Conservation (phyloP, 441 rosid genomes). For the Populus hybrid region DNA sequence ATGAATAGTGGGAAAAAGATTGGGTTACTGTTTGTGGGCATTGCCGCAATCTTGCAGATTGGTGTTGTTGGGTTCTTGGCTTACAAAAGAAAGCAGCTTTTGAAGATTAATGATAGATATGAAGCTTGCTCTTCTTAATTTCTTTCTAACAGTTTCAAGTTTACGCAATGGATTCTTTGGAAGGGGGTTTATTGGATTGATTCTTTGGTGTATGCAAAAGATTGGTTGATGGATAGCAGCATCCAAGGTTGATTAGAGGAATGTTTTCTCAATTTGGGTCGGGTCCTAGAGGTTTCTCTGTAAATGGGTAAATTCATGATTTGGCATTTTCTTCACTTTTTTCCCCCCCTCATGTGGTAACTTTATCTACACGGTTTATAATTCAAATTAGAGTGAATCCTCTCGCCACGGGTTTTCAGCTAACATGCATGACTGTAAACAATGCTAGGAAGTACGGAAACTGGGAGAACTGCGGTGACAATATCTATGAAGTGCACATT, state of each 20-base stretch:
- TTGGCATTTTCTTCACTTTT: slow-evolving; percentile 9
- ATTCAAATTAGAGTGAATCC: slow-evolving; percentile 20
- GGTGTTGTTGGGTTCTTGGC: slow-evolving; percentile 61
- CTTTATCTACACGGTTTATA: slow-evolving; percentile 21
- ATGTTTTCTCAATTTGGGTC: neutral
- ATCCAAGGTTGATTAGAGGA: neutral
- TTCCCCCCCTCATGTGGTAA: slow-evolving; percentile 10
- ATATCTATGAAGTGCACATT: slow-evolving; percentile 3
- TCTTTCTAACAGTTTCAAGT: slow-evolving; percentile 2
- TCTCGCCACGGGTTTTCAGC: slow-evolving; percentile 5
- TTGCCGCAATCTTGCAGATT: slow-evolving; percentile 56
- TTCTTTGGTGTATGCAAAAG: slow-evolving; percentile 7
- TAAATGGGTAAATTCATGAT: slow-evolving; percentile 39
- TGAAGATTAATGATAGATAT: slow-evolving; percentile 32
- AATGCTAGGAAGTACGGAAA: slow-evolving; percentile 7
- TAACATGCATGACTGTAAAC: slow-evolving; percentile 19
- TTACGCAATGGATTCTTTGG: neutral
- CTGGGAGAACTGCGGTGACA: slow-evolving; percentile 11
- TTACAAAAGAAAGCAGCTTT: slow-evolving; percentile 62
- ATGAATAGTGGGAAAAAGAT: slow-evolving; percentile 62
- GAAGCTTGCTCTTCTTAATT: slow-evolving; percentile 24
- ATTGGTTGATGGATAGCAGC: slow-evolving; percentile 13
- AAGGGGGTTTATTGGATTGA: slow-evolving; percentile 9
- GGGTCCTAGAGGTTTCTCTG: slow-evolving; percentile 30
- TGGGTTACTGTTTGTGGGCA: slow-evolving; percentile 63